A percentile compares a stretch with the other conserved stretches of the same genome.
phyloP scores from a whole-genome alignment of 257 asterid species.

The Ligustrum vulgare region DNA sequence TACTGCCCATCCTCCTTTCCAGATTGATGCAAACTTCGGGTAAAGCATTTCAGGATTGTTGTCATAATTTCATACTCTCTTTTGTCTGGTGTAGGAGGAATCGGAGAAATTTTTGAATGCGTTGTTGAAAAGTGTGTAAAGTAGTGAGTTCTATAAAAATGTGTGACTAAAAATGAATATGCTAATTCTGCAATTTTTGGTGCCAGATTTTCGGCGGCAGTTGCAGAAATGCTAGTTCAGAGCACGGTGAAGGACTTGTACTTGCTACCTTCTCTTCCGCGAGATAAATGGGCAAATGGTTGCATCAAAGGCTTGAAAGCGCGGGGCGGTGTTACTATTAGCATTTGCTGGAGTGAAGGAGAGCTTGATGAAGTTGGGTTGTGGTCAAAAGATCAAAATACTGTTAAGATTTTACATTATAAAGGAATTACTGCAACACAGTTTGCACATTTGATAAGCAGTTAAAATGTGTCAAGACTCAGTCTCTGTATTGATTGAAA shows the following conservation, averaged over 20 bases:
- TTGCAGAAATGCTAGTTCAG: slow-evolving; percentile 82
- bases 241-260: slow-evolving; percentile 63
- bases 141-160: too few relatives aligned
- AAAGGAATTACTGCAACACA: slow-evolving; percentile 33
- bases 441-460: slow-evolving; percentile 64
- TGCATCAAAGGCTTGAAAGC: slow-evolving; percentile 64
- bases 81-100: too few relatives aligned
- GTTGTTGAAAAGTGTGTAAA: too few relatives aligned
- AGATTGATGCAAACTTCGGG: slow-evolving; percentile 90
- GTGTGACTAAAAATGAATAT: too few relatives aligned
- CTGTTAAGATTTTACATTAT: slow-evolving; percentile 51
- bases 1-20: slow-evolving; percentile 85
- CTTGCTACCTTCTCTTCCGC: slow-evolving; percentile 78
- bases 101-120: too few relatives aligned
- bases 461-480: slow-evolving; percentile 43
- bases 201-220: slow-evolving; percentile 69
- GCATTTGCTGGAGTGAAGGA: slow-evolving; percentile 72
- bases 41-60: slow-evolving; percentile 20
- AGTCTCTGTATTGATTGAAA: slow-evolving; percentile 16
- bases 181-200: not conserved
- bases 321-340: slow-evolving; percentile 57
- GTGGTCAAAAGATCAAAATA: slow-evolving; percentile 45
- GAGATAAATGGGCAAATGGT: slow-evolving; percentile 64
- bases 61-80: too few relatives aligned
- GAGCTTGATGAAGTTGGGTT: slow-evolving; percentile 58